Evolutionary conservation across 192 early-diverging fungal species (phyloP).

Genomic region (Geranomyces variabilis): DNA sequence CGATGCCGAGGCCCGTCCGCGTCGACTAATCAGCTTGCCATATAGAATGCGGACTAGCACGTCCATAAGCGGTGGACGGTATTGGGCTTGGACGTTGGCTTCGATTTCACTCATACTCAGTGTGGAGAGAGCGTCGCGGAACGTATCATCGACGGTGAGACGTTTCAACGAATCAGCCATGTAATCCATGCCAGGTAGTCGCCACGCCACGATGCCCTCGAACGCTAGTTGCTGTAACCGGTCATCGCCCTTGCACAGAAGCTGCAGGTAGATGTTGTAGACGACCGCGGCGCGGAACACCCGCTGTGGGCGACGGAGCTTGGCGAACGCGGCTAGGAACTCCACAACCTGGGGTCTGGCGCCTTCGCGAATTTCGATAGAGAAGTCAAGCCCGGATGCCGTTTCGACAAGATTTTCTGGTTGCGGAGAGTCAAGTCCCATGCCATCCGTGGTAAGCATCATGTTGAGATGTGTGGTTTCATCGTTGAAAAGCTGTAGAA

Average conservation of each 20-base stretch:
- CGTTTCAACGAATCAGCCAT: conserved; percentile 79
- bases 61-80: conserved; percentile 74
- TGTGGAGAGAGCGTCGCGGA: conserved; percentile 87
- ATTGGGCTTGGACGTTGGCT: conserved; percentile 63
- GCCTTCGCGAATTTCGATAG: conserved; percentile 20
- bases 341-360: conserved; percentile 41
- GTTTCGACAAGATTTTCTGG: conserved; percentile 43
- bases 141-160: conserved; percentile 81
- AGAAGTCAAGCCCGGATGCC: conserved; percentile 35
- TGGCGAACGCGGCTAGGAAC: conserved; percentile 69
- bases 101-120: conserved; percentile 64
- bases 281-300: conserved; percentile 58
- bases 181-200: conserved; percentile 62
- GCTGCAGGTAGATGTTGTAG: conserved; percentile 65
- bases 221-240: conserved; percentile 78
- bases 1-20: conserved; percentile 70
- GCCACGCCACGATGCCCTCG: conserved; percentile 86
- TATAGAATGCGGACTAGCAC: conserved; percentile 83
- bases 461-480: conserved; percentile 2
- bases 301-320: conserved; percentile 65
- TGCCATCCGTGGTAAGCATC: conserved; percentile 32
- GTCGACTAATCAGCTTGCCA: conserved; percentile 83
- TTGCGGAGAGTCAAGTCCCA: conserved; percentile 24
- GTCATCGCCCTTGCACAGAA: conserved; percentile 81
- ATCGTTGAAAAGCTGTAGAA: conserved; percentile 43